Conservation (phyloP, 208 protist genomes). For the Crithidia acanthocephali region DNA sequence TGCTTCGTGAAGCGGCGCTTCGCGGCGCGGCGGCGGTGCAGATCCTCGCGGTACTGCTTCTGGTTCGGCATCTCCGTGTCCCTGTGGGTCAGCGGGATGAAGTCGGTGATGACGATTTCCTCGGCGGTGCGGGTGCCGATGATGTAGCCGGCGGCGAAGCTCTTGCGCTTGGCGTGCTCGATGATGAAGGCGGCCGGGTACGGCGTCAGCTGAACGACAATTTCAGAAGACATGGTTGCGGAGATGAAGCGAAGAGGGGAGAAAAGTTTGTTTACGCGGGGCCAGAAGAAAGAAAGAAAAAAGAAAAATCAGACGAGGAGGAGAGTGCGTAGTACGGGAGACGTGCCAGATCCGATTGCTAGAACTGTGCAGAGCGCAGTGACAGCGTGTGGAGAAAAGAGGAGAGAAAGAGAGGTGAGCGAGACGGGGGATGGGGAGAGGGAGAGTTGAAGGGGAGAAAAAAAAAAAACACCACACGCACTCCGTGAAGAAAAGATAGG, state of each 20-base stretch:
- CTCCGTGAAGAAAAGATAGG: not conserved
- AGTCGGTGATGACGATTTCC: constrained; percentile 66
- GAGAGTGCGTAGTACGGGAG: not conserved
- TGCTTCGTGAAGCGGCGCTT: constrained; percentile 61
- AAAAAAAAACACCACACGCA: not conserved
- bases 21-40: constrained; percentile 39
- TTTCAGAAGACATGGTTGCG: constrained; percentile 13
- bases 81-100: constrained; percentile 71
- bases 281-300: not conserved
- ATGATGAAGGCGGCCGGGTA: constrained; percentile 83
- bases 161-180: constrained; percentile 82
- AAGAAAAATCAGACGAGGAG: not conserved
- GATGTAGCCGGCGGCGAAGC: constrained; percentile 67
- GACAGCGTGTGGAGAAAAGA: not conserved
- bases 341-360: not conserved
- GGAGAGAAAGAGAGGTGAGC: not conserved
- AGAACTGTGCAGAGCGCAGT: not conserved
- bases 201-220: constrained; percentile 49
- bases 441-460: not conserved
- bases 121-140: constrained; percentile 53
- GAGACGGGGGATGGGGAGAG: too few relatives aligned
- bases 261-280: not conserved
- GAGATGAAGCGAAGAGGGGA: not conserved
- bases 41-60: constrained; percentile 41
- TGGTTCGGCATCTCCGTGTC: constrained; percentile 29